These are phyloP conservation scores for Geotrichum reessii DNA, from an alignment of 1,139 yeast species.

Conservation along the genomic window DNA sequence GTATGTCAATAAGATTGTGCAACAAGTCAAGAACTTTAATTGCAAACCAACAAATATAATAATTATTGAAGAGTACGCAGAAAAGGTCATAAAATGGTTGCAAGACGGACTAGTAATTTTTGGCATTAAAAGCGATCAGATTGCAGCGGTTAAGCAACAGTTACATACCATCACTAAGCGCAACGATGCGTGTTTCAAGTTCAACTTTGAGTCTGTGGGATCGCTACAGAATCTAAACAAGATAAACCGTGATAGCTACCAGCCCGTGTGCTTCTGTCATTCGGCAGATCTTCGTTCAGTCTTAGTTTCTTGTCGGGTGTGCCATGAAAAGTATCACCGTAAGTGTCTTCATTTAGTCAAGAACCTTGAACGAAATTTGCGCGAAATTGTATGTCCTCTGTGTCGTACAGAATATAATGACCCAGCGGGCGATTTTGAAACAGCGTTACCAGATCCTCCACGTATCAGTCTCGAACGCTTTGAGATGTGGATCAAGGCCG, in stretches of 20 bases:
- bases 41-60: background rate
- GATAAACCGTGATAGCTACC: background rate
- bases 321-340: background rate
- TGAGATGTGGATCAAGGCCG: background rate
- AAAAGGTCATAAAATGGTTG: background rate
- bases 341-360: background rate
- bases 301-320: background rate
- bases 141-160: background rate
- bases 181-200: slow-evolving; percentile 37
- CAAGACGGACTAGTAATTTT: background rate
- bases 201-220: background rate
- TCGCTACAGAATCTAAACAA: background rate
- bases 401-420: background rate
- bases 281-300: background rate
- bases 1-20: background rate
- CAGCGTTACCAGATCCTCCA: background rate
- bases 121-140: background rate
- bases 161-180: slow-evolving; percentile 33
- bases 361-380: background rate
- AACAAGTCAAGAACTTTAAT: background rate
- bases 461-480: background rate
- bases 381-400: background rate
- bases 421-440: background rate
- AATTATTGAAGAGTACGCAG: background rate
- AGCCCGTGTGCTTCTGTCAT: background rate